A percentile compares a stretch with the other conserved stretches of the same genome.
Conservation (phyloP, 1,284 basidiomycete genomes). For the Xerocomus nothofagi region DNA sequence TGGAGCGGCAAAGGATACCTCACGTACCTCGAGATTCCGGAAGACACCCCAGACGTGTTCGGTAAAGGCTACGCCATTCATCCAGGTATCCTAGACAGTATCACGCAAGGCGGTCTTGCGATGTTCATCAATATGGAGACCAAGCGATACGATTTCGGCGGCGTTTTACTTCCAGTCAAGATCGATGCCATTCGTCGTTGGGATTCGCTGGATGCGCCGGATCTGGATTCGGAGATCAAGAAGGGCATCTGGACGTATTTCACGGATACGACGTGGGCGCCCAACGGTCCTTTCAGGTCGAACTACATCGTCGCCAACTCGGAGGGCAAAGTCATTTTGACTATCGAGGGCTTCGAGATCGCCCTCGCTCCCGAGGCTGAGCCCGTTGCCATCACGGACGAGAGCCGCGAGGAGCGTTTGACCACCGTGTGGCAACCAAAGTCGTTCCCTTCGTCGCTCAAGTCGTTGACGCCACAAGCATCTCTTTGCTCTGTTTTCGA, state of each 20-base stretch:
- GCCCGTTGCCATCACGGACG: conserved; percentile 25
- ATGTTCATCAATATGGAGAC: conserved; percentile 35
- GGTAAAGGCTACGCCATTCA: conserved; percentile 32
- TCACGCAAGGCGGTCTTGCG: conserved; percentile 33
- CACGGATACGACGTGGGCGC: conserved; percentile 22
- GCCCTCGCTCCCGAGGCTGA: conserved; percentile 30
- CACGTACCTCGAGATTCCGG: conserved; percentile 24
- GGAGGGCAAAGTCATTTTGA: conserved; percentile 30
- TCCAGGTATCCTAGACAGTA: conserved; percentile 33
- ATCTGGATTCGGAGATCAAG: conserved; percentile 28
- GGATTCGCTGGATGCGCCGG: conserved; percentile 26
- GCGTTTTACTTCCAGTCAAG: conserved; percentile 33
- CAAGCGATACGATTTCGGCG: conserved; percentile 33
- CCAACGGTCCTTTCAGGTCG: conserved; percentile 29
- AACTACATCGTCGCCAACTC: conserved; percentile 30
- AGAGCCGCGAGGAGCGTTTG: conserved; percentile 27
- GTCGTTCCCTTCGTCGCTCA: conserved; percentile 21
- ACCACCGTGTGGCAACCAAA: conserved; percentile 31
- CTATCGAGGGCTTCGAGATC: conserved; percentile 34
- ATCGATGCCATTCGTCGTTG: conserved; percentile 31
- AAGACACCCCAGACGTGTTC: conserved; percentile 30
- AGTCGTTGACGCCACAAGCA: conserved; percentile 1
- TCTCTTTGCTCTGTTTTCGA: conserved; percentile 23
- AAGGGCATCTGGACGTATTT: conserved; percentile 34
- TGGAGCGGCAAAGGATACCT: conserved; percentile 30